Conservation (phyloP, 2,329 filamentous ascomycete genomes). For the Neonectria hederae region DNA sequence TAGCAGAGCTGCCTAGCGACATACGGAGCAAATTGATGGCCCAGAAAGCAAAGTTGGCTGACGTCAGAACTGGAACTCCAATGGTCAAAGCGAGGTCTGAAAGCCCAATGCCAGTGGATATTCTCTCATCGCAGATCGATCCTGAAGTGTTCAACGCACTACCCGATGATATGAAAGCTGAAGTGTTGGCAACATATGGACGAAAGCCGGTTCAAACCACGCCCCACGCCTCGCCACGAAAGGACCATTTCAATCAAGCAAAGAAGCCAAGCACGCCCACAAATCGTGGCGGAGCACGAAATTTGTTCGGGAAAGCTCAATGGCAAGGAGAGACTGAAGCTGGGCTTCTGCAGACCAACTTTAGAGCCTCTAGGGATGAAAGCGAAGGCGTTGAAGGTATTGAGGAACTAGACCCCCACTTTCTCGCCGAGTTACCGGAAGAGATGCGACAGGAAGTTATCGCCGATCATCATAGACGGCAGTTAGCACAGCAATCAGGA, state of each 20-base stretch:
- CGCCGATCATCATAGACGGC: slow-evolving; percentile 69
- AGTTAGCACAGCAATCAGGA: slow-evolving; percentile 65
- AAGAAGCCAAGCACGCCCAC: slow-evolving; percentile 70
- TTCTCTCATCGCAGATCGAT: slow-evolving; percentile 82
- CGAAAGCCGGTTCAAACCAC: slow-evolving; percentile 48
- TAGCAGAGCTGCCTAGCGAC: slow-evolving; percentile 84
- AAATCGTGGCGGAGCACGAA: slow-evolving; percentile 64
- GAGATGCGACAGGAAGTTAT: slow-evolving; percentile 83
- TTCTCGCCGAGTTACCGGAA: slow-evolving; percentile 84
- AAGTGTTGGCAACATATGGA: slow-evolving; percentile 79
- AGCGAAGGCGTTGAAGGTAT: slow-evolving; percentile 46
- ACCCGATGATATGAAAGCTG: slow-evolving; percentile 85
- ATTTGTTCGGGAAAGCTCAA: slow-evolving; percentile 56
- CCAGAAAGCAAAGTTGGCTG: slow-evolving; percentile 54
- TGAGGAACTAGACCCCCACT: slow-evolving; percentile 71
- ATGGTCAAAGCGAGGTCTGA: slow-evolving; percentile 48
- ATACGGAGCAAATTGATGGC: slow-evolving; percentile 80
- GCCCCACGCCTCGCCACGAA: slow-evolving; percentile 64
- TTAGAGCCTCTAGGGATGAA: slow-evolving; percentile 58
- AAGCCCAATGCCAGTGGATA: slow-evolving; percentile 50
- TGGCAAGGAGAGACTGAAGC: slow-evolving; percentile 64
- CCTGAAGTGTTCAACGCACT: slow-evolving; percentile 83
- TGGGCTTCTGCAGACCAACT: slow-evolving; percentile 77
- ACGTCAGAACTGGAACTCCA: slow-evolving; percentile 40
- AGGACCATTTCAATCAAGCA: slow-evolving; percentile 60